Base-by-base conservation (phyloP, 805 yeast genomes). In the Starmera dryadoides region DNA sequence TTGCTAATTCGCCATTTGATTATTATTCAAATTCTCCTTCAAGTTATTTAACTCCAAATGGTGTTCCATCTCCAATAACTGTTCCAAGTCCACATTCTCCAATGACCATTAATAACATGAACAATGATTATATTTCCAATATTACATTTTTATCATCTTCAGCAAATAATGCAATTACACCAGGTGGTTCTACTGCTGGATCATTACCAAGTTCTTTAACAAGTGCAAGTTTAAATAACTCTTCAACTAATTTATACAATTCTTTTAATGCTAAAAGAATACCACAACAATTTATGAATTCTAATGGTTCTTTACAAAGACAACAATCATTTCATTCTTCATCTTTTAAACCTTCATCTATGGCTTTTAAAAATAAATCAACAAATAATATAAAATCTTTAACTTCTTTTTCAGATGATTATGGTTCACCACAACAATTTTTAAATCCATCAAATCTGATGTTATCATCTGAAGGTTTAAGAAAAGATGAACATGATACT, bases 241-340 rank as follows among this genome's bases (percentile, higher is more conserved):
- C 34, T 12, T 46, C 59, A 2, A 46, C 48, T 7, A 54, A 52
- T 31, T 30, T 54, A 20, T 49, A 56, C 9, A 50, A 52, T 22
- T 43, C 49, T 2, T 53, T 55, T 39, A 55, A 50, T 37, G 53
- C 52, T 17, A 55, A 55, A 39, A 42, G 59, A 30, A 52, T 55
- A 6, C 59, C 59, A 26, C 57, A 48, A 30, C 43, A 42, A 26
- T 55, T 50, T 35, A 19, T 14, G 17, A 32, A 30, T 30, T 30
- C 32, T 16, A 30, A 8, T 30, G 32, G 32, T 16, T 30, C 32
- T 30, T 30, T 30, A 16, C 32, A 30, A 17, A 30, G 32, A 30
- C 21, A 16, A 7, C 16, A 19, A 17, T 16, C 32, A 9, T 30
- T 22, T 22, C n/a, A n/a, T n/a, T n/a, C n/a, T n/a, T n/a, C n/a